Evolutionary conservation across 75 land plant genomes (phyloP).

Genomic region (Pinus albicaulis): DNA sequence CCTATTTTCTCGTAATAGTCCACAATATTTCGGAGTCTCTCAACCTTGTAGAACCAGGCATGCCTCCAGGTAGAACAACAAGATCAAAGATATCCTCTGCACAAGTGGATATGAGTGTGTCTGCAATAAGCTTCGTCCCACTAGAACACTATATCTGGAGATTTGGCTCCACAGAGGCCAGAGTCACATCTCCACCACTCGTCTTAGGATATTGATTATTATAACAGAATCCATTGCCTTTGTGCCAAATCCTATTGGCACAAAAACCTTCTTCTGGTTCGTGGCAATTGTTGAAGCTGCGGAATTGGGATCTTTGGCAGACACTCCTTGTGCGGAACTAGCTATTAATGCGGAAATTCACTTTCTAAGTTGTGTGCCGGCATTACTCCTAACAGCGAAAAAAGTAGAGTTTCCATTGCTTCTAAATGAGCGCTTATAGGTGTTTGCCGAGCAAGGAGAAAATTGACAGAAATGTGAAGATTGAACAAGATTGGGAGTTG

Average conservation of each 20-base stretch:
- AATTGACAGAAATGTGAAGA: no score
- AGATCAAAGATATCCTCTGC: conserved; percentile 67
- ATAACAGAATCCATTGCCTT: conserved; percentile 96
- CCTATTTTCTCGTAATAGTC: conserved; percentile 67
- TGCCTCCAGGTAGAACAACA: conserved; percentile 90
- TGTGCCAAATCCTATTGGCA: conserved; percentile 77
- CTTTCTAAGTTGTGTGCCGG: no score
- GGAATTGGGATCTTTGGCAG: no score
- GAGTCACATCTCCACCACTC: conserved; percentile 71
- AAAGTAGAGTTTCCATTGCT: no score
- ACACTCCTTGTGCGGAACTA: no score
- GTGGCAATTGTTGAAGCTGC: no score
- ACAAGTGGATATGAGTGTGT: conserved; percentile 51
- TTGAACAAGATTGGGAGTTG: no score
- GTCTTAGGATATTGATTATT: conserved; percentile 62
- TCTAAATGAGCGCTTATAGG: no score
- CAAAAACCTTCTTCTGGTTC: conserved; percentile 47
- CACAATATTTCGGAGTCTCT: conserved; percentile 64
- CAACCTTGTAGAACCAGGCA: conserved; percentile 92
- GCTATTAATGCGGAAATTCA: no score
- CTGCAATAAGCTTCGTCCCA: conserved; percentile 63
- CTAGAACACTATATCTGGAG: conserved; percentile 56
- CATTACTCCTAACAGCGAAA: no score
- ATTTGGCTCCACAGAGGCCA: conserved; percentile 76
- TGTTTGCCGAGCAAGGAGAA: no score